Evolutionary conservation across 768 basidiomycete species (phyloP).

Genomic region (Lactifluus echinatus): DNA sequence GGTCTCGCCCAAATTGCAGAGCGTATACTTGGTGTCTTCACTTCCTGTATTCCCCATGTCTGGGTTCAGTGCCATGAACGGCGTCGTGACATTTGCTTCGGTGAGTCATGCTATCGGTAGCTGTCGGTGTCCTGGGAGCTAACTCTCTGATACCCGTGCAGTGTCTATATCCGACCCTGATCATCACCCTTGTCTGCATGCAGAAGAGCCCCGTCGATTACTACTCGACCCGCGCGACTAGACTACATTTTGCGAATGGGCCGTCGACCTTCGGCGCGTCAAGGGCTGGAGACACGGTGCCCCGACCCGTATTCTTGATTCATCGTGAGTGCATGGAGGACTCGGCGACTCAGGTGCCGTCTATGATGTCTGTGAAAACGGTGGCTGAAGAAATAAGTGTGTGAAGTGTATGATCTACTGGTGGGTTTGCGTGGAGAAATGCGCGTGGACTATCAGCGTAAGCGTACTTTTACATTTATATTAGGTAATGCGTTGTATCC

Average conservation of each 20-base stretch:
- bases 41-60: slow-evolving; percentile 2
- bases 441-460: too few relatives aligned
- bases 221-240: slow-evolving; percentile 1
- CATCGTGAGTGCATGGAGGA: slow-evolving; percentile 2
- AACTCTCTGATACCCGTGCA: neutral
- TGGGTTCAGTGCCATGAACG: slow-evolving; percentile 2
- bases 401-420: neutral
- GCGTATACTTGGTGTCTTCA: slow-evolving; percentile 3
- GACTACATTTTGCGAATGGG: slow-evolving; percentile 1
- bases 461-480: too few relatives aligned
- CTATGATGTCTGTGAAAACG: slow-evolving; percentile 1
- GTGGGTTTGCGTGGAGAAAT: too few relatives aligned
- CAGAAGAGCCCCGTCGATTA: slow-evolving; percentile 14
- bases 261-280: neutral
- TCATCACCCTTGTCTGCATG: slow-evolving; percentile 10
- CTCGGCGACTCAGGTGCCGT: slow-evolving; percentile 6
- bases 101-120: neutral
- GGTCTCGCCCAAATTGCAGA: neutral
- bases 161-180: slow-evolving; percentile 11
- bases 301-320: neutral
- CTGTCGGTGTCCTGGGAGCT: neutral
- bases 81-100: slow-evolving; percentile 1
- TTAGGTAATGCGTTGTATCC: too few relatives aligned
- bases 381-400: neutral
- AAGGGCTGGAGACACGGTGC: neutral